phyloP scores from a whole-genome alignment of 1,284 basidiomycete species.

The Ganoderma resinaceum region DNA sequence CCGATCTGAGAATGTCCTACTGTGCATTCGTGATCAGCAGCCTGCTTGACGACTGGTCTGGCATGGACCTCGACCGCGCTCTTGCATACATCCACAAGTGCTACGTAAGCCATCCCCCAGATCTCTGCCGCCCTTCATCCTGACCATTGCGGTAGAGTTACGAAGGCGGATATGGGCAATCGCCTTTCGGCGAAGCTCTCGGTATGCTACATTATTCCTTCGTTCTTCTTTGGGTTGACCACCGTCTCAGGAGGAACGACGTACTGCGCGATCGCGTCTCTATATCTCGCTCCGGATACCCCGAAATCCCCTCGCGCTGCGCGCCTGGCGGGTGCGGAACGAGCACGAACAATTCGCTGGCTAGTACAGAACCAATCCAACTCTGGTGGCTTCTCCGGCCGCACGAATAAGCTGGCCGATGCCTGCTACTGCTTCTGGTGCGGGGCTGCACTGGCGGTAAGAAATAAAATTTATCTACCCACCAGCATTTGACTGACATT shows the following conservation, averaged over 20 bases:
- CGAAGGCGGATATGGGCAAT: constrained; percentile 92
- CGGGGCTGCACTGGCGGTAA: constrained; percentile 66
- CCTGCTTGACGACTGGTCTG: constrained; percentile 81
- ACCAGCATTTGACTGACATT: no score
- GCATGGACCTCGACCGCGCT: constrained; percentile 69
- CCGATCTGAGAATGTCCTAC: constrained; percentile 86
- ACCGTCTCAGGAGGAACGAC: constrained; percentile 82
- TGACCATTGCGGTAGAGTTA: constrained; percentile 65
- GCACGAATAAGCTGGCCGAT: constrained; percentile 87
- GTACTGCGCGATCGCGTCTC: constrained; percentile 87
- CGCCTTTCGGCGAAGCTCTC: constrained; percentile 84
- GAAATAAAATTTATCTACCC: constrained; percentile 52
- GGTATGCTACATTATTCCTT: constrained; percentile 50
- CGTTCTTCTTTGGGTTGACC: background rate
- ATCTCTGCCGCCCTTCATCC: background rate
- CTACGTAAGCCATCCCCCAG: constrained; percentile 58
- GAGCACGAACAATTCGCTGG: constrained; percentile 74
- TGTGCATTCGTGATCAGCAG: constrained; percentile 86
- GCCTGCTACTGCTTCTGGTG: constrained; percentile 98
- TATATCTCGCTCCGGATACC: constrained; percentile 58
- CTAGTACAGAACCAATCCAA: constrained; percentile 72
- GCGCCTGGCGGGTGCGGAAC: constrained; percentile 51
- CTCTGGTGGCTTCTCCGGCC: constrained; percentile 83
- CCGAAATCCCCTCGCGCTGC: constrained; percentile 33
- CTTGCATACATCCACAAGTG: constrained; percentile 72